Base-by-base conservation (phyloP, 495 filamentous ascomycete species). In the Oidiodendron maius region DNA sequence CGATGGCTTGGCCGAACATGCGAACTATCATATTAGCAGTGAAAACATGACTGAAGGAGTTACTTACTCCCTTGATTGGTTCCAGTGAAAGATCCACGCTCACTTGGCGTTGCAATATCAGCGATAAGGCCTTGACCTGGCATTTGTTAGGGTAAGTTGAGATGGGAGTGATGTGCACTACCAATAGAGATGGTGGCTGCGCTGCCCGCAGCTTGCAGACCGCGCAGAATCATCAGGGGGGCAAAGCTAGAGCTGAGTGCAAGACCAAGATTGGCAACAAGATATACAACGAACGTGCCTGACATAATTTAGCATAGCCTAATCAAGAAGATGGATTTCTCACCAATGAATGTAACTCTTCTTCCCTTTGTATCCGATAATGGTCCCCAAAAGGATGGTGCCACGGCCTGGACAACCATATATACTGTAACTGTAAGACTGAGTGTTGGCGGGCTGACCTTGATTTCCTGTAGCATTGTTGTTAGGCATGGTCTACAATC, bases 141-240 rank as follows among this genome's bases (percentile, higher is more conserved):
- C 3, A 39, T 9, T 2, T 37, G 6, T 10, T 15, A 40, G 34
- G 3, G 23, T 10, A 18, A 23, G 30, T 3, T n/a, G 6, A n/a
- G 37, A 4, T 3, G 18, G 35, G 9, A 48, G 6, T 3, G 34
- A 48, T 16, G n/a, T 6, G 34, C 3, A 15, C 30, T 46, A 48
- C 74, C 76, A 24, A 80, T 68, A 8, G 75, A 68, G 32, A 78
- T 73, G 0, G 76, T 51, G 3, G 66, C 70, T 12, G 76, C 75
- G 46, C 71, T 81, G 0, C 82, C 83, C 1, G 71, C 67, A 25
- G 72, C 77, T 63, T 87, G 82, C 2, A 85, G 21, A 61, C 75
- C 77, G 6, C 83, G 67, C 3, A 86, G 60, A 0, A 82, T 64
- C 22, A 86, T 54, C 21, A 87, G 57, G 0, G 76, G 70, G 3